Evolutionary conservation across 805 yeast genomes (phyloP), one percentile per base, ranked within the genome.

Genomic region (Candida ficus): DNA sequence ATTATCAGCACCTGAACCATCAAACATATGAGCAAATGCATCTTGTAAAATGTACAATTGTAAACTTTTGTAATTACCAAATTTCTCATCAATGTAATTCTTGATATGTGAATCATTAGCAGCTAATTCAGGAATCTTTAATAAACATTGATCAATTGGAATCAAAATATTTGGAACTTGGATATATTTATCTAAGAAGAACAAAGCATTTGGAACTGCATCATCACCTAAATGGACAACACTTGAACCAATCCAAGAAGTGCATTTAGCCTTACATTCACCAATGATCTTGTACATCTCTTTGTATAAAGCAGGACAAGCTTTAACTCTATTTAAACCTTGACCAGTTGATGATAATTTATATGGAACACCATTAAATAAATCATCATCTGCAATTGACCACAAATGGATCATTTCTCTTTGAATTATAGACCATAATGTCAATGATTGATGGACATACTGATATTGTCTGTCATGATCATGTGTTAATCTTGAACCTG

Each of bases 1-100:
- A 58, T 84, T 84, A 54, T 83, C 88, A 9, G 90, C 89, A 35
- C 95, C 95, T 9, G 87, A 79, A 2, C 93, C 90, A 57, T 83
- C 88, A 58, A 82, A 66, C 70, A 66, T 66, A 45, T 67, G 71
- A 4, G 70, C 66, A 44, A 61, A 67, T 1, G 68, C 66, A 42
- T 67, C 70, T 37, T 64, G 68, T 20, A 65, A 45, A 23, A 69
- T 67, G 9, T 58, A 62, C 41, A 71, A 59, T 50, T 78, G 70
- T 43, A 84, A 61, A n/a, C 68, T 73, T 22, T 73, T 75, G 2
- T 71, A 66, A 1, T 76, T 64, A 0, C 75, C 80, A 56, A 75
- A 84, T 55, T 82, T 83, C 25, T 64, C 53, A n/a, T 67, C 64
- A 37, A 81, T 75, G 66, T 80, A 80, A 10, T 62, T 62, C 27